Evolutionary conservation across 2,329 filamentous ascomycete genomes (phyloP).

Genomic region (Emmonsiellopsis sp.): DNA sequence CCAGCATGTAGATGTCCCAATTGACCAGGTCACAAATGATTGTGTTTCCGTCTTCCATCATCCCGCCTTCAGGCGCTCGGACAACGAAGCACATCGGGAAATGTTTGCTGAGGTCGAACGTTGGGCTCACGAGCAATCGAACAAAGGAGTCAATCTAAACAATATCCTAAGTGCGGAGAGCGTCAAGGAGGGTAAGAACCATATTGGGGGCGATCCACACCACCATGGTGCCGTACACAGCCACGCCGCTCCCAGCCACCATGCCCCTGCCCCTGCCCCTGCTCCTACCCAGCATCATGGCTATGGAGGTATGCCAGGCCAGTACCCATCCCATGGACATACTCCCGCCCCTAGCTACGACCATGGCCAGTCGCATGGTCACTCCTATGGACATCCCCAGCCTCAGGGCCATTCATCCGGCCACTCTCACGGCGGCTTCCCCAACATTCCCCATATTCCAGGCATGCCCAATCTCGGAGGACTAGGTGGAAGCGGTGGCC

Average conservation of each 20-base stretch:
- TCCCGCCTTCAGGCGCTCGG: constrained; percentile 67
- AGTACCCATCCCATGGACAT: not conserved
- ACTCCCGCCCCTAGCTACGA: not conserved
- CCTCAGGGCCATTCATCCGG: constrained; percentile 11
- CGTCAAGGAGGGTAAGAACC: constrained; percentile 75
- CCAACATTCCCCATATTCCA: constrained; percentile 10
- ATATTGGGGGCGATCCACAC: constrained; percentile 33
- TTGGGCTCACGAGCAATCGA: constrained; percentile 65
- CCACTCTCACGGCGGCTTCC: constrained; percentile 23
- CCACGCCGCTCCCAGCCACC: not conserved
- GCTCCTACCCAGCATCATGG: not conserved
- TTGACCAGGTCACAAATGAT: constrained; percentile 75
- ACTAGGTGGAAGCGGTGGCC: constrained; percentile 11
- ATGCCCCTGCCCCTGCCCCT: no score
- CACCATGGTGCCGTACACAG: constrained; percentile 12
- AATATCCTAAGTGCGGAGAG: constrained; percentile 70
- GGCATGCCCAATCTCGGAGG: constrained; percentile 9
- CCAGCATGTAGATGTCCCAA: constrained; percentile 75
- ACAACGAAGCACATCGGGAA: constrained; percentile 67
- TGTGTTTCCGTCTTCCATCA: constrained; percentile 82
- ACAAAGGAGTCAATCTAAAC: constrained; percentile 59
- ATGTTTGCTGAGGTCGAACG: constrained; percentile 82
- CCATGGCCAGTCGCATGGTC: constrained; percentile 1
- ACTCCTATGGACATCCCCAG: constrained; percentile 2
- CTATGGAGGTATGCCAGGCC: not conserved